phyloP scores from a whole-genome alignment of 73 alveolate genomes.

The Halteria grandinella region DNA sequence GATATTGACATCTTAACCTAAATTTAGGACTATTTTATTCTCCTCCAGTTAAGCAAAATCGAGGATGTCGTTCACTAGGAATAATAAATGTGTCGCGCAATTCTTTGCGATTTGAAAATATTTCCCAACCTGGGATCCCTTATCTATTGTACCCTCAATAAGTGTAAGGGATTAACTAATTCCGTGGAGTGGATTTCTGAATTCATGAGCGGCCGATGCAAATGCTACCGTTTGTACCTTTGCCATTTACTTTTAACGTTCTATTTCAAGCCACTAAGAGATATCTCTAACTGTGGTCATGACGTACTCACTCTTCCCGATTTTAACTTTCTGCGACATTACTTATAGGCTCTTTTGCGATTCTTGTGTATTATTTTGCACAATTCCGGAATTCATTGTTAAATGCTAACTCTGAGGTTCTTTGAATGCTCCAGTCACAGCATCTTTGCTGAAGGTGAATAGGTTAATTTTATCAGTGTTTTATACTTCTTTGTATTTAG shows the following conservation, averaged over 20 bases:
- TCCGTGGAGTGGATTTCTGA: conserved; percentile 62
- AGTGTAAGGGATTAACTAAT: conserved; percentile 21
- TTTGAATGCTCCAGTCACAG: no score
- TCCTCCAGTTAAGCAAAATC: conserved; percentile 24
- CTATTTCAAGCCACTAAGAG: conserved; percentile 23
- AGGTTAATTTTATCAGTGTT: no score
- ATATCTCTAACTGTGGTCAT: conserved; percentile 26
- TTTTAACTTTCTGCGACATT: no score
- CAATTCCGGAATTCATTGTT: no score
- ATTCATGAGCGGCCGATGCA: conserved; percentile 70
- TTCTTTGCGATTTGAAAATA: conserved; percentile 14
- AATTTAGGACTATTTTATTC: not conserved
- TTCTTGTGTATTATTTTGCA: no score
- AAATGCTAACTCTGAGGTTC: no score
- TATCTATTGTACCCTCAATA: not conserved
- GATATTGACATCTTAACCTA: no score
- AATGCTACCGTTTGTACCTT: conserved; percentile 10
- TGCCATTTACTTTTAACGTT: conserved; percentile 12
- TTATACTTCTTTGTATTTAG: no score
- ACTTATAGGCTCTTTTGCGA: no score
- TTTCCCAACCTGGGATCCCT: not conserved
- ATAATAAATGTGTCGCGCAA: conserved; percentile 11
- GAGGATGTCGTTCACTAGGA: conserved; percentile 22
- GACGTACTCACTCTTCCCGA: not conserved
- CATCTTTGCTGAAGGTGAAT: no score